phyloP scores from a whole-genome alignment of 2,329 filamentous ascomycete genomes.

The Pestalotiopsis fici region DNA sequence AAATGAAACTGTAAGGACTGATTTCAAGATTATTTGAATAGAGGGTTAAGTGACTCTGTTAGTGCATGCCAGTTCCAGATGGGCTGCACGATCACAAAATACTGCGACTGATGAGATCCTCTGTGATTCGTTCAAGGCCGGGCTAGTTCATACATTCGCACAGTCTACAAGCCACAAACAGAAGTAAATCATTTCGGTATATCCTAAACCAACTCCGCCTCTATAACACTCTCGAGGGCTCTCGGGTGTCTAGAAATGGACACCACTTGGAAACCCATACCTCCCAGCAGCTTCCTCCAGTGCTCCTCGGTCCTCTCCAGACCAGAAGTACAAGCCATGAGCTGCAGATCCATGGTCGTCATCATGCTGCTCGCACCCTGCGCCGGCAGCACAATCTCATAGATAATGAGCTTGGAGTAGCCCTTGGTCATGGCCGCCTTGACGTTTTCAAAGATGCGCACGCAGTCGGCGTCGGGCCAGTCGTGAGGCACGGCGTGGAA shows the following conservation, averaged over 20 bases:
- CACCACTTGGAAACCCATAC: neutral
- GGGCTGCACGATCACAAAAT: too few relatives aligned
- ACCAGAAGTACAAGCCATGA: conserved; percentile 6
- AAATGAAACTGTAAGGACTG: too few relatives aligned
- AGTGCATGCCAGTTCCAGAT: too few relatives aligned
- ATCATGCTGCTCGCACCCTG: neutral
- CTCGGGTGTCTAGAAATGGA: neutral
- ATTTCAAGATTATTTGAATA: too few relatives aligned
- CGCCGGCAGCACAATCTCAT: conserved; percentile 4
- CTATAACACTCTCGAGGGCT: conserved; percentile 10
- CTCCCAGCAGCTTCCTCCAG: neutral
- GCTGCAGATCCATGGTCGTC: conserved; percentile 6
- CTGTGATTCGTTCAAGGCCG: too few relatives aligned
- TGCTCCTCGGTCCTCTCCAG: conserved; percentile 8
- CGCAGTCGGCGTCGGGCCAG: conserved; percentile 35
- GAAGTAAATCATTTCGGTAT: neutral
- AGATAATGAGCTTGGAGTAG: conserved; percentile 41
- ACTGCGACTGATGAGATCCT: too few relatives aligned
- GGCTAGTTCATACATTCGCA: too few relatives aligned
- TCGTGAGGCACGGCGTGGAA: conserved; percentile 39
- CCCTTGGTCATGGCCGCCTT: conserved; percentile 57
- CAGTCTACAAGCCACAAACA: too few relatives aligned
- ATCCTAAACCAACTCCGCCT: conserved; percentile 2
- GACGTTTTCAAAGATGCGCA: conserved; percentile 30
- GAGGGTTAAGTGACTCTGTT: too few relatives aligned